These are phyloP conservation scores for Saussurea involucrata DNA, from an alignment of 129 eudicot species.

Conservation along the genomic window DNA sequence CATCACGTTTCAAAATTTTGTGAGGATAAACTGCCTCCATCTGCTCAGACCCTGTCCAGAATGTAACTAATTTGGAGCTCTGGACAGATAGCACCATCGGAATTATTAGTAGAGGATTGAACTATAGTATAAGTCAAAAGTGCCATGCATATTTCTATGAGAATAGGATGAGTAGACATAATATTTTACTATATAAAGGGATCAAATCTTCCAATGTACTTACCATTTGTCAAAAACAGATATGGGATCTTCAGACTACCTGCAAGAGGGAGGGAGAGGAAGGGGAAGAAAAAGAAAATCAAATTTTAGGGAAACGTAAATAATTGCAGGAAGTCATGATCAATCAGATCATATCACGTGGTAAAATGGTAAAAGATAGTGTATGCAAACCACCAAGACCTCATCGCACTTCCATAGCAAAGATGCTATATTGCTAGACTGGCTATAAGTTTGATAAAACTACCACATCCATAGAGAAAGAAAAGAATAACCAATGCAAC, in stretches of 20 bases:
- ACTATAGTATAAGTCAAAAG: not conserved
- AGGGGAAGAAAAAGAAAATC: not conserved
- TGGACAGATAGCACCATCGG: not conserved
- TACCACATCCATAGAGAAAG: not conserved
- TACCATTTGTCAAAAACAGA: conserved; percentile 65
- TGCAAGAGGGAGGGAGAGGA: conserved; percentile 24
- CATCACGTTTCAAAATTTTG: not conserved
- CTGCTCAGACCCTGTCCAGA: not conserved
- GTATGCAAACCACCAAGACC: not conserved
- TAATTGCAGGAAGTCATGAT: not conserved
- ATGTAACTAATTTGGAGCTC: not conserved
- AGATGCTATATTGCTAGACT: not conserved
- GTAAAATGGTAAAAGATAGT: not conserved
- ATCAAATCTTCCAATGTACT: conserved; percentile 18
- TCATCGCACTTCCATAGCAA: not conserved
- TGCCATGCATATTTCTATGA: not conserved
- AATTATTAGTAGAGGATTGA: not conserved
- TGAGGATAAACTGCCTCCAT: not conserved
- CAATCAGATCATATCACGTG: not conserved
- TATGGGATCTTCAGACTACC: conserved; percentile 62
- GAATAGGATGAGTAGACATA: conserved; percentile 1
- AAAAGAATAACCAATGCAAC: not conserved
- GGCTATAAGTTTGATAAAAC: not conserved
- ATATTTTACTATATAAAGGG: not conserved
- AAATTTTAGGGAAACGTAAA: not conserved